Conservation (phyloP, 306 rosid species). For the Sindora glabra region DNA sequence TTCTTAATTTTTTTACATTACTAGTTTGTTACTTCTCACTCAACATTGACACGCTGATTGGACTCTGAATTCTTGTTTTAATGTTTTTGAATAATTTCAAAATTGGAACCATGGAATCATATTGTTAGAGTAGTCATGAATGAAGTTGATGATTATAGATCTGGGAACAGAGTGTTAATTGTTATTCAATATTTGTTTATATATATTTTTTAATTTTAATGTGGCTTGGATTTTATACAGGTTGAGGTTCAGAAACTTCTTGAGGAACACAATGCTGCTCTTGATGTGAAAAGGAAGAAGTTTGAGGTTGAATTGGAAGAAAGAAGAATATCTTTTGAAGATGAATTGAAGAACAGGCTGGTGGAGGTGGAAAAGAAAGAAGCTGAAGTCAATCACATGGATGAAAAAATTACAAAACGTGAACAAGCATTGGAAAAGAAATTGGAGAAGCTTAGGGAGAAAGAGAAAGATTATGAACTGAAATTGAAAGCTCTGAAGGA, state of each 20-base stretch:
- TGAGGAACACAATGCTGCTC: slow-evolving; percentile 63
- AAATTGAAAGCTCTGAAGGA: slow-evolving; percentile 70
- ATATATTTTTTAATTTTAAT: neutral
- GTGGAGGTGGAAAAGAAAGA: slow-evolving; percentile 79
- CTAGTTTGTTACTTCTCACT: too few relatives aligned
- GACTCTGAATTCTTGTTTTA: neutral
- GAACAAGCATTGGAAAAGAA: slow-evolving; percentile 84
- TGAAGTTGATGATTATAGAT: neutral
- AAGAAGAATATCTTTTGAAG: slow-evolving; percentile 72
- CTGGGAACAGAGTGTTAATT: neutral
- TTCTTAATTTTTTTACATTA: too few relatives aligned
- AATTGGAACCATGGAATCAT: neutral
- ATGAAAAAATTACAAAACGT: slow-evolving; percentile 70
- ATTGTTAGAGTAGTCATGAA: neutral
- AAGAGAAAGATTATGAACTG: slow-evolving; percentile 72
- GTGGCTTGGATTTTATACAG: slow-evolving; percentile 26
- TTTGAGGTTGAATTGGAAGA: slow-evolving; percentile 74
- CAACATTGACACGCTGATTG: neutral
- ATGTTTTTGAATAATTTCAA: neutral
- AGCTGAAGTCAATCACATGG: slow-evolving; percentile 74
- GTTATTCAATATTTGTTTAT: neutral
- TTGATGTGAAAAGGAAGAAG: slow-evolving; percentile 62
- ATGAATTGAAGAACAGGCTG: slow-evolving; percentile 51
- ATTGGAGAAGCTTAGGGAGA: slow-evolving; percentile 79
- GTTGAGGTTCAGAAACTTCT: slow-evolving; percentile 77